Base-by-base conservation (phyloP, 2,329 filamentous ascomycete genomes). In the Raffaelea ambrosiae region DNA sequence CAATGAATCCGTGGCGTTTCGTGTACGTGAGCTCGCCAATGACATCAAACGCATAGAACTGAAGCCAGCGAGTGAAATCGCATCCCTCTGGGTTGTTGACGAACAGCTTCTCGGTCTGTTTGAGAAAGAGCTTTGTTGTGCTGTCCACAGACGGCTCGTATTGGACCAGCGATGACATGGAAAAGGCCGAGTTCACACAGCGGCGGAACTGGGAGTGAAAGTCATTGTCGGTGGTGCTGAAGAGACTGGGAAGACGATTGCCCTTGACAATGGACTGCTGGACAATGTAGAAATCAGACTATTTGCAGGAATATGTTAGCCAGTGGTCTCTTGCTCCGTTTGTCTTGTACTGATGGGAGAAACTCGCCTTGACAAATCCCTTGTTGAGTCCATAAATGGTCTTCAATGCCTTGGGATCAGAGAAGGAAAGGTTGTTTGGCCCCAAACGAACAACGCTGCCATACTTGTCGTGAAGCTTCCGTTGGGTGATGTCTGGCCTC, bases 311-410 rank as follows among this genome's bases (percentile, higher is more conserved):
- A 21, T 38, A 5, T 10, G 13, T n/a, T n/a, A n/a, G n/a, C n/a
- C n/a, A n/a, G n/a, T n/a, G n/a, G n/a, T n/a, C n/a, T n/a, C n/a
- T n/a, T n/a, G n/a, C n/a, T n/a, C n/a, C n/a, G n/a, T n/a, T n/a
- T n/a, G n/a, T n/a, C n/a, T n/a, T n/a, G n/a, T n/a, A n/a, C n/a
- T n/a, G n/a, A n/a, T n/a, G n/a, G n/a, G n/a, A n/a, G n/a, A n/a
- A n/a, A 52, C 62, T 43, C 63, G 86, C 85, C 77, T 93, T 93
- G 43, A 77, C 67, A 55, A 88, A 85, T 0, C 86, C 85, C 63
- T 90, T 90, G 61, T 90, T 91, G 40, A 91, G 65, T 0, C 86
- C 86, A 61, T 93, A 94, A 40, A 93, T 90, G 11, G 71, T 69
- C 64, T 86, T 86, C 55, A 91, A 70, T 0, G 85, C 84, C 50